These are phyloP conservation scores for Actinomortierella ambigua DNA, from an alignment of 371 early-diverging fungal genomes.

Conservation along the genomic window DNA sequence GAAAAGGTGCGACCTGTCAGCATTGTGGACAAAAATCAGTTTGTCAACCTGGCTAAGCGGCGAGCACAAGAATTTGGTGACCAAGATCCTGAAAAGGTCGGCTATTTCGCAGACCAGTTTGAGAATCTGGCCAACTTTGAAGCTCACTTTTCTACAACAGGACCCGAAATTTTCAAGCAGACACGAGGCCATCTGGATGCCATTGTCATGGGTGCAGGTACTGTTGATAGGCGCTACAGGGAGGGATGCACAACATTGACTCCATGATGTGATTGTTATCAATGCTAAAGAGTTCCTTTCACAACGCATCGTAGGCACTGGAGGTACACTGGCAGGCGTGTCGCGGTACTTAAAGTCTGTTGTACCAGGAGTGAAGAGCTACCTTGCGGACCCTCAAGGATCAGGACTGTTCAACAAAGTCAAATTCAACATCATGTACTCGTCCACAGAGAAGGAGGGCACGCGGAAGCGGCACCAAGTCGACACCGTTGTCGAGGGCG, in stretches of 20 bases:
- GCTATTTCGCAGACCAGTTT: slow-evolving; percentile 93
- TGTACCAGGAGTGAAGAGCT: slow-evolving; percentile 64
- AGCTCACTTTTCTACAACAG: slow-evolving; percentile 85
- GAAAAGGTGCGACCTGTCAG: slow-evolving; percentile 92
- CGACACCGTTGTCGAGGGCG: slow-evolving; percentile 95
- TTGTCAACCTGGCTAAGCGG: slow-evolving; percentile 85
- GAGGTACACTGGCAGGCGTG: slow-evolving; percentile 93
- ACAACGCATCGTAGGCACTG: slow-evolving; percentile 67
- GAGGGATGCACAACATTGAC: no score
- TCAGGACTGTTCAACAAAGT: slow-evolving; percentile 93
- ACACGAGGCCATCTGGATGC: slow-evolving; percentile 75
- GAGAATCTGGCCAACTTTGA: slow-evolving; percentile 88
- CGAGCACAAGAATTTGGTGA: slow-evolving; percentile 72
- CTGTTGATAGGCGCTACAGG: not conserved
- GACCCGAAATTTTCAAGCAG: slow-evolving; percentile 88
- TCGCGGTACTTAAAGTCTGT: slow-evolving; percentile 78
- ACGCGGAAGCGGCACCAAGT: slow-evolving; percentile 92
- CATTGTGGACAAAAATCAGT: slow-evolving; percentile 91
- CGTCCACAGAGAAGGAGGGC: slow-evolving; percentile 89
- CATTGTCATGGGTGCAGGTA: slow-evolving; percentile 84
- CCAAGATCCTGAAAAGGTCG: slow-evolving; percentile 46
- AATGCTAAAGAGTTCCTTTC: not conserved
- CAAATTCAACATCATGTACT: slow-evolving; percentile 88
- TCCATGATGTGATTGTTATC: no score
- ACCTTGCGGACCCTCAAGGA: slow-evolving; percentile 93